Evolutionary conservation across 1,139 yeast species (phyloP).

Genomic region (Yamadazyma aaseri): DNA sequence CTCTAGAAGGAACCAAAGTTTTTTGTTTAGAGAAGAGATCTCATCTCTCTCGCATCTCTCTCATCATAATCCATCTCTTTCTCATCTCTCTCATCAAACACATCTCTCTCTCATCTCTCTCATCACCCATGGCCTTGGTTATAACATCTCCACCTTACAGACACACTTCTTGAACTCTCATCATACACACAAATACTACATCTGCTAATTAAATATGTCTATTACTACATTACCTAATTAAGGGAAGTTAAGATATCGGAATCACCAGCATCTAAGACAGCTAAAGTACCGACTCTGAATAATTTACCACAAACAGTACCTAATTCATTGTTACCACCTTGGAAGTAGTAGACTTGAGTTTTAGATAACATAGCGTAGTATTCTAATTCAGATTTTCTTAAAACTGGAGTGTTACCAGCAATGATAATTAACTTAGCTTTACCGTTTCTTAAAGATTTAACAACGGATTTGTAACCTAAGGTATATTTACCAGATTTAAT

Average conservation of each 20-base stretch:
- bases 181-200: too few relatives aligned
- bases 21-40: too few relatives aligned
- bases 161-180: too few relatives aligned
- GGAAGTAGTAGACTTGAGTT: conserved; percentile 98
- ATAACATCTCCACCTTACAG: too few relatives aligned
- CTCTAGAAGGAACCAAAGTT: too few relatives aligned
- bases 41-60: too few relatives aligned
- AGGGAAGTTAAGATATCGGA: conserved; percentile 85
- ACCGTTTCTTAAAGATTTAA: conserved; percentile 98
- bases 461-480: conserved; percentile 99
- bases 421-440: conserved; percentile 98
- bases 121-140: too few relatives aligned
- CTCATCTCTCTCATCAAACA: too few relatives aligned
- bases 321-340: conserved; percentile 99
- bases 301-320: conserved; percentile 99
- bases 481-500: conserved; percentile 99
- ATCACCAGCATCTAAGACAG: conserved; percentile 99
- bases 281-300: conserved; percentile 98
- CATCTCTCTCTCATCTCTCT: too few relatives aligned
- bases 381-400: conserved; percentile 99
- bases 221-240: conserved; percentile 7
- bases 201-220: conserved; percentile 3
- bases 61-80: too few relatives aligned
- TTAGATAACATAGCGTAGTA: conserved; percentile 99
- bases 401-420: conserved; percentile 99